These are phyloP conservation scores for Penicillium samsonianum DNA, from an alignment of 495 filamentous ascomycete genomes.

Conservation along the genomic window DNA sequence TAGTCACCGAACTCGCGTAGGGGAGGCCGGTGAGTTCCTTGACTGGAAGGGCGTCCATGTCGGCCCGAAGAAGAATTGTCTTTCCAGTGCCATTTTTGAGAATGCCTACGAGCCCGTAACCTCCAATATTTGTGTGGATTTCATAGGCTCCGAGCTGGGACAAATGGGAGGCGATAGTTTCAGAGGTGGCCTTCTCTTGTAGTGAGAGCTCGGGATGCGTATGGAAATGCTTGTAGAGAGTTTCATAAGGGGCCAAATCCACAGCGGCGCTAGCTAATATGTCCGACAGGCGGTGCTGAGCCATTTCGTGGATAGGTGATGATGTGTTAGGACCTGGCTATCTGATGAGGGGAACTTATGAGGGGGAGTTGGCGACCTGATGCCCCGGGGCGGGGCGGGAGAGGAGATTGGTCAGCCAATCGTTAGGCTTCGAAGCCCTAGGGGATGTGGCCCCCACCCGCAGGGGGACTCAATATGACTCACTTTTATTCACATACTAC, in stretches of 20 bases:
- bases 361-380: background rate
- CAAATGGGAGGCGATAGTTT: constrained; percentile 41
- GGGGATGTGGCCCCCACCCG: background rate
- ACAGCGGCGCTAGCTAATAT: constrained; percentile 23
- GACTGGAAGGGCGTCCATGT: constrained; percentile 57
- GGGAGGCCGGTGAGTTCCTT: constrained; percentile 50
- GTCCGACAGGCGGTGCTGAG: constrained; percentile 22
- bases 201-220: constrained; percentile 57
- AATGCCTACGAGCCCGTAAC: constrained; percentile 48
- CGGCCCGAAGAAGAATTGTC: constrained; percentile 53
- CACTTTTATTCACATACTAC: background rate
- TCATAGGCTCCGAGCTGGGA: constrained; percentile 35
- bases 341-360: background rate
- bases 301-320: constrained; percentile 20
- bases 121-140: constrained; percentile 49
- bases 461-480: background rate
- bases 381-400: no score
- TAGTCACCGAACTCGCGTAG: constrained; percentile 49
- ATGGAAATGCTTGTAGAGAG: constrained; percentile 58
- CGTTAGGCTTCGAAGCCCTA: background rate
- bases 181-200: constrained; percentile 52
- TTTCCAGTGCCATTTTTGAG: constrained; percentile 50
- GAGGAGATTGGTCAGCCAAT: background rate
- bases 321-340: background rate
- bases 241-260: constrained; percentile 47